A percentile compares a stretch with the other conserved stretches of the same genome.
phyloP scores from a whole-genome alignment of 352 stramenopile genomes.

The Globisporangium ultimum region DNA sequence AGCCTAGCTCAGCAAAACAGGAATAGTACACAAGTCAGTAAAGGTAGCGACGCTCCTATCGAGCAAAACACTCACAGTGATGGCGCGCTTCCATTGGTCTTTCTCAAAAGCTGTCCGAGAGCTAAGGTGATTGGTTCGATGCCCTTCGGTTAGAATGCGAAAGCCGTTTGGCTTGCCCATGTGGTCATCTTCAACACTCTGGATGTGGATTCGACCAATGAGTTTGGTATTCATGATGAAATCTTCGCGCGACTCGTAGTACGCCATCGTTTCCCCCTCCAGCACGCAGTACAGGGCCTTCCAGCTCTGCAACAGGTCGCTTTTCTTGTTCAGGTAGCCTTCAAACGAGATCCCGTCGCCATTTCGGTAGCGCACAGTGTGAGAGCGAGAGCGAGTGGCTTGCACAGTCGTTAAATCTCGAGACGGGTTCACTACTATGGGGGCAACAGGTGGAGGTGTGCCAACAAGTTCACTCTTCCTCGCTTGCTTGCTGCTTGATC shows the following conservation, averaged over 20 bases:
- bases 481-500: constrained; percentile 15
- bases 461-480: not conserved
- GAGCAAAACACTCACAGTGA: constrained; percentile 28
- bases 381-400: constrained; percentile 33
- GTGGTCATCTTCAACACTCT: constrained; percentile 62
- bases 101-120: constrained; percentile 78
- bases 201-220: constrained; percentile 68
- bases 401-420: not conserved
- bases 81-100: constrained; percentile 77
- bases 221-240: constrained; percentile 82
- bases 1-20: constrained; percentile 24
- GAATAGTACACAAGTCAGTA: not conserved
- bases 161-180: constrained; percentile 69
- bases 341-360: constrained; percentile 75
- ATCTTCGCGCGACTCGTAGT: constrained; percentile 78
- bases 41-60: not conserved
- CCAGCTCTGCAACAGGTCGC: constrained; percentile 69
- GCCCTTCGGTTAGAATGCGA: constrained; percentile 58
- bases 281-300: constrained; percentile 74
- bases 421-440: not conserved
- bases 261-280: constrained; percentile 72
- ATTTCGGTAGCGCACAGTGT: constrained; percentile 66
- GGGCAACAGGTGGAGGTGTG: constrained; percentile 2
- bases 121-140: constrained; percentile 65
- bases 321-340: constrained; percentile 84